Percentiles rank a stretch among this genome's conserved stretches.
phyloP scores from a whole-genome alignment of 2,329 filamentous ascomycete species.

The Lithohypha guttulata region DNA sequence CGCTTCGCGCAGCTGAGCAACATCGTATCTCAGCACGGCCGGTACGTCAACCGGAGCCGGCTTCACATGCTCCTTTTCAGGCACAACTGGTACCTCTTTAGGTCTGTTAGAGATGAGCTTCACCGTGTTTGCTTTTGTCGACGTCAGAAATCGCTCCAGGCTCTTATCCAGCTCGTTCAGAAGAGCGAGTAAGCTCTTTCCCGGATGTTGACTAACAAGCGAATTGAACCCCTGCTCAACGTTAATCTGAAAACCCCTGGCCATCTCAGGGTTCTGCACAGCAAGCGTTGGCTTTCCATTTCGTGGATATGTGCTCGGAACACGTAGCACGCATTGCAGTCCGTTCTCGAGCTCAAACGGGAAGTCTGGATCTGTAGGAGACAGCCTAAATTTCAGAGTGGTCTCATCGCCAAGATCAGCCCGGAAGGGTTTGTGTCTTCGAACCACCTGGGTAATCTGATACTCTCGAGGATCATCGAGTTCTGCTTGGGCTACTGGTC shows the following conservation, averaged over 20 bases:
- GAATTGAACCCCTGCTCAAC: slow-evolving; percentile 63
- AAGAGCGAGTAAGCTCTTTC: slow-evolving; percentile 52
- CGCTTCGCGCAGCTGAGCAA: slow-evolving; percentile 52
- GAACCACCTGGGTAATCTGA: slow-evolving; percentile 61
- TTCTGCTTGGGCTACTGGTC: slow-evolving; percentile 56
- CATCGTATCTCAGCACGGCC: slow-evolving; percentile 14
- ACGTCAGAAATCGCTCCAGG: slow-evolving; percentile 58
- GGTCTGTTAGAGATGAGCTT: slow-evolving; percentile 55
- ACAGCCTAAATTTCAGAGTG: slow-evolving; percentile 53
- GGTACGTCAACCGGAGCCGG: slow-evolving; percentile 3
- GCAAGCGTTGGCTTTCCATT: slow-evolving; percentile 46
- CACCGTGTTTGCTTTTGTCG: slow-evolving; percentile 60
- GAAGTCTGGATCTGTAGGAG: slow-evolving; percentile 72
- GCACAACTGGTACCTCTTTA: slow-evolving; percentile 23
- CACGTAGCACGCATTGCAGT: slow-evolving; percentile 55
- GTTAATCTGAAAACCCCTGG: slow-evolving; percentile 62
- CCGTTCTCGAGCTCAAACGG: slow-evolving; percentile 60
- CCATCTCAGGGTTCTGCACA: slow-evolving; percentile 60
- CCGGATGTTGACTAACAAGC: slow-evolving; percentile 45
- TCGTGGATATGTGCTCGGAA: slow-evolving; percentile 55
- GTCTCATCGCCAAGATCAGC: slow-evolving; percentile 40
- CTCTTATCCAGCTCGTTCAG: slow-evolving; percentile 62
- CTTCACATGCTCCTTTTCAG: not conserved
- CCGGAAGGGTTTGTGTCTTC: slow-evolving; percentile 49
- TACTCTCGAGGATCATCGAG: slow-evolving; percentile 59